Evolutionary conservation across 2,329 filamentous ascomycete genomes (phyloP).

Genomic region (Ciborinia camelliae): DNA sequence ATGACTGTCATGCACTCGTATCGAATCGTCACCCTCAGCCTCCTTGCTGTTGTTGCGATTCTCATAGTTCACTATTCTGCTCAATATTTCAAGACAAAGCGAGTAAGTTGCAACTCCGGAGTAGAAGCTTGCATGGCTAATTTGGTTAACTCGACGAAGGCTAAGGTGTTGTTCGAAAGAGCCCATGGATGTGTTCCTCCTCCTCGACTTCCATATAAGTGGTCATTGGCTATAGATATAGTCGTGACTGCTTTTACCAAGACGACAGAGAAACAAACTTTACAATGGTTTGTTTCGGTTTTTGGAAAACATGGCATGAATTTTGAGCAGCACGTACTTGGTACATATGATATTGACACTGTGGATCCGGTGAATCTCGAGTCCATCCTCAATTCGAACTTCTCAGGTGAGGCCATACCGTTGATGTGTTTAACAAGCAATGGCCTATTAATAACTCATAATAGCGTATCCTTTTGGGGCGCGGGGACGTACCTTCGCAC

Average conservation of each 20-base stretch:
- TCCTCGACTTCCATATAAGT: not conserved
- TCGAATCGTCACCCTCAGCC: not conserved
- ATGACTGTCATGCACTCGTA: no score
- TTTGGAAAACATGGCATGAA: no score
- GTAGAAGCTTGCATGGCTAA: not conserved
- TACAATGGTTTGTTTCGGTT: not conserved
- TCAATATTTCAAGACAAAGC: not conserved
- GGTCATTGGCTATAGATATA: no score
- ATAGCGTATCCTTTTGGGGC: not conserved
- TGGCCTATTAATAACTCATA: not conserved
- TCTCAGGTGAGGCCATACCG: not conserved
- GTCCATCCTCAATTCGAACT: not conserved
- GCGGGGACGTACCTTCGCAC: not conserved
- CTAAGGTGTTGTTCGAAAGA: not conserved
- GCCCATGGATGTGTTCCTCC: not conserved
- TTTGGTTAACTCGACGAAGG: not conserved
- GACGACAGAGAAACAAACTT: not conserved
- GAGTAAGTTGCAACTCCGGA: not conserved
- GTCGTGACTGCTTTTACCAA: not conserved
- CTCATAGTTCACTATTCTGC: not conserved
- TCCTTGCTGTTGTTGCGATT: not conserved
- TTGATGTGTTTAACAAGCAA: not conserved
- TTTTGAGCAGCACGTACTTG: not conserved
- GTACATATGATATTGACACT: not conserved
- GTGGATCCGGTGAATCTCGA: not conserved